Conservation (phyloP, 768 basidiomycete species). For the Russula foetens region DNA sequence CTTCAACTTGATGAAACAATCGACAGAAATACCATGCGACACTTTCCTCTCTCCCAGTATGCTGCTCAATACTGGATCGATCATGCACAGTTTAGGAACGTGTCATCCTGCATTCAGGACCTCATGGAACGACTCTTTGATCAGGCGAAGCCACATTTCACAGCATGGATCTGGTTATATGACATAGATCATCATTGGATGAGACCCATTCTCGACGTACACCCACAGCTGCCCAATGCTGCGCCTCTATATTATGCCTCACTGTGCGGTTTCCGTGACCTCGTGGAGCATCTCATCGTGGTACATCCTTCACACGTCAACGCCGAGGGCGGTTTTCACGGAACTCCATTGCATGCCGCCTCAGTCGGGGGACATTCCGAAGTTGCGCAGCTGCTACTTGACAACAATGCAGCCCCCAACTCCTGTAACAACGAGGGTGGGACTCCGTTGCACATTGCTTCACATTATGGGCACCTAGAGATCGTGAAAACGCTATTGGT, state of each 20-base stretch:
- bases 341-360: not conserved
- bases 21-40: not conserved
- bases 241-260: constrained; percentile 4
- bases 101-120: not conserved
- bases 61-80: constrained; percentile 5
- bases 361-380: not conserved
- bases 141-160: not conserved
- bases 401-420: not conserved
- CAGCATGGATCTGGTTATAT: constrained; percentile 3
- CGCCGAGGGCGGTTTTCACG: not conserved
- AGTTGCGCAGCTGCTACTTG: not conserved
- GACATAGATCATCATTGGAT: constrained; percentile 1
- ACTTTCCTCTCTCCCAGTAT: not conserved
- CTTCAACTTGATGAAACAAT: not conserved
- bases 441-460: not conserved
- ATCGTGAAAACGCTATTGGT: not conserved
- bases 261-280: not conserved
- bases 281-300: not conserved
- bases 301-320: not conserved
- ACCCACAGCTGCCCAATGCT: not conserved
- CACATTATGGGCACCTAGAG: not conserved
- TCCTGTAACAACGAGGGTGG: too few relatives aligned
- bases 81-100: not conserved
- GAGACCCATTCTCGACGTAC: not conserved
- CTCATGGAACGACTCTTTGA: not conserved